phyloP scores from a whole-genome alignment of 495 filamentous ascomycete species.

The Neurospora sp. region DNA sequence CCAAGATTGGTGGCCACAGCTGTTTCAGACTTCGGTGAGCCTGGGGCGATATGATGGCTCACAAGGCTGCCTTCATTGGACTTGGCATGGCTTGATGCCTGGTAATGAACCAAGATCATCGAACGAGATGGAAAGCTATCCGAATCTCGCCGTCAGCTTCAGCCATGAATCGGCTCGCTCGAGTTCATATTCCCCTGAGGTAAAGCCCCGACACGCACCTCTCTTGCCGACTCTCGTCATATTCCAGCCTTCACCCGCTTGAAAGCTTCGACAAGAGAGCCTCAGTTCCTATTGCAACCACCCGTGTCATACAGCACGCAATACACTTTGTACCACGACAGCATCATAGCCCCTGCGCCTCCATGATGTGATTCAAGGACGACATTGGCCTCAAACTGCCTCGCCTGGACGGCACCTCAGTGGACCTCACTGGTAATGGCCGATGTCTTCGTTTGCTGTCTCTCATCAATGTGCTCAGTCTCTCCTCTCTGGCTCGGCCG shows the following conservation, averaged over 20 bases:
- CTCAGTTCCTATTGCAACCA: neutral
- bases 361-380: neutral
- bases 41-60: neutral
- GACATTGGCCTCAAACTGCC: neutral
- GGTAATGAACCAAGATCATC: neutral
- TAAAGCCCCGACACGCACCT: neutral
- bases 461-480: neutral
- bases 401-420: neutral
- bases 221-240: neutral
- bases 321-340: neutral
- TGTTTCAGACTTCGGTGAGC: neutral
- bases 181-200: neutral
- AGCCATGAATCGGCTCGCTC: neutral
- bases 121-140: neutral
- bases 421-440: neutral
- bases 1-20: neutral
- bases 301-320: neutral
- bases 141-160: neutral
- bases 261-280: neutral
- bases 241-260: neutral
- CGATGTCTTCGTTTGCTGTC: neutral
- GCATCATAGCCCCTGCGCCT: neutral
- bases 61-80: neutral
- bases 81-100: neutral
- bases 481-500: neutral